A percentile compares a stretch with the other conserved stretches of the same genome.
Conservation (phyloP, 345 rosid species). For the Odontarrhena argentea region DNA sequence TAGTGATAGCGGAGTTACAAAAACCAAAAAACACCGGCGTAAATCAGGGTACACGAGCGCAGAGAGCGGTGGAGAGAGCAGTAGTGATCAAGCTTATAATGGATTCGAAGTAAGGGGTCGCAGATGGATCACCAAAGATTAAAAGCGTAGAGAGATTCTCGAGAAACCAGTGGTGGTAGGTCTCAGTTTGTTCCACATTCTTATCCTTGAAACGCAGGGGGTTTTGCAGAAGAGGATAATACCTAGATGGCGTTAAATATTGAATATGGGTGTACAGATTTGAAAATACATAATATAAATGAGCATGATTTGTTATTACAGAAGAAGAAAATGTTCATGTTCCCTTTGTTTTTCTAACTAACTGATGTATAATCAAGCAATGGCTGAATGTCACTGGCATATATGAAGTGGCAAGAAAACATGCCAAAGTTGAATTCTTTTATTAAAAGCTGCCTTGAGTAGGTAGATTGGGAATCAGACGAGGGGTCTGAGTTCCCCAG, state of each 20-base stretch:
- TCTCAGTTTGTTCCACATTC: conserved; percentile 31
- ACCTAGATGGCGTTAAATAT: conserved; percentile 28
- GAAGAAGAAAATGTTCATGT: conserved; percentile 31
- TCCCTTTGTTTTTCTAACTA: conserved; percentile 13
- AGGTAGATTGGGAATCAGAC: conserved; percentile 29
- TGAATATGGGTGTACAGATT: conserved; percentile 41
- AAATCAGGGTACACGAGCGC: conserved; percentile 76
- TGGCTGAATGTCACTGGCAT: conserved; percentile 2
- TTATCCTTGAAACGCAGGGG: conserved; percentile 24
- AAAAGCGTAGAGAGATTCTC: conserved; percentile 12
- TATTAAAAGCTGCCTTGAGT: not conserved
- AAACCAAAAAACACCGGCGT: conserved; percentile 68
- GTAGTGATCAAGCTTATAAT: conserved; percentile 80
- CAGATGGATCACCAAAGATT: conserved; percentile 87
- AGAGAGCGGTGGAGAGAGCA: conserved; percentile 97
- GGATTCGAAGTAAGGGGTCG: conserved; percentile 71
- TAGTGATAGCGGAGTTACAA: conserved; percentile 75
- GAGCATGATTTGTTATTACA: conserved; percentile 25
- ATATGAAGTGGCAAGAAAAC: not conserved
- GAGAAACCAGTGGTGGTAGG: conserved; percentile 13
- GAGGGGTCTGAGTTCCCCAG: conserved; percentile 74
- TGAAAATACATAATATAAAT: conserved; percentile 31
- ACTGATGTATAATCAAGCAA: conserved; percentile 9
- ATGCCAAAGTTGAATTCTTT: conserved; percentile 7
- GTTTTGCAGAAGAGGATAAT: conserved; percentile 32